Base-by-base conservation (phyloP, 2,329 filamentous ascomycete species). In the Lizonia empirigonia region DNA sequence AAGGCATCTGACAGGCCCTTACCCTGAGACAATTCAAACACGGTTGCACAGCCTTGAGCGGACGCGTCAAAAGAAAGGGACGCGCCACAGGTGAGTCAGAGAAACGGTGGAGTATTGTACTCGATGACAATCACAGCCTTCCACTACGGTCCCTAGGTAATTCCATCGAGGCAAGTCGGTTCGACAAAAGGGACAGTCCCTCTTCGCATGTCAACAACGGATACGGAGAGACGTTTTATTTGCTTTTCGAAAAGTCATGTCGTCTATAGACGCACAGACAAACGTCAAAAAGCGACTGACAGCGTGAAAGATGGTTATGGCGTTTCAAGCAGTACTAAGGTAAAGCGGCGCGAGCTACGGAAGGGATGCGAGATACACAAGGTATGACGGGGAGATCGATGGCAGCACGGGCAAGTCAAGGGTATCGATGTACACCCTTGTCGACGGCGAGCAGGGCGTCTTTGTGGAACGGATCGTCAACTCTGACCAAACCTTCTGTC, bases 301-400 rank as follows among this genome's bases (percentile, higher is more conserved):
- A 49, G 55, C 50, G 49, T 56, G 50, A 59, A 55, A 54, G 57
- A 59, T 56, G 58, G 68, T 49, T 62, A 68, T 66, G 65, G 67
- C 67, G 68, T 68, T 65, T 69, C 65, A 63, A 60, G 59, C 55
- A 53, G 45, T 38, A 60, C 62, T 58, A 58, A 54, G 63, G 57
- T 50, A 53, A 49, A 56, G 68, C 64, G 66, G 64, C 64, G 68
- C 62, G 54, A 60, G 65, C 46, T 64, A 61, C 62, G 66, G 69
- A 68, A 67, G 66, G 67, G 63, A 71, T 70, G 68, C 65, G 61
- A 64, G 66, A 69, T 67, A 63, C 59, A 44, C 64, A 65, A 66
- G 67, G 63, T 62, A 66, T 53, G 60, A 67, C 62, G 55, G 60
- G 63, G 60, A 68, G 68, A 71, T 71, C 63, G 64, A 67, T 64